Percentiles rank a stretch among this genome's conserved stretches.
Evolutionary conservation across 2,329 filamentous ascomycete genomes (phyloP).

Genomic region (Diaporthe eres): DNA sequence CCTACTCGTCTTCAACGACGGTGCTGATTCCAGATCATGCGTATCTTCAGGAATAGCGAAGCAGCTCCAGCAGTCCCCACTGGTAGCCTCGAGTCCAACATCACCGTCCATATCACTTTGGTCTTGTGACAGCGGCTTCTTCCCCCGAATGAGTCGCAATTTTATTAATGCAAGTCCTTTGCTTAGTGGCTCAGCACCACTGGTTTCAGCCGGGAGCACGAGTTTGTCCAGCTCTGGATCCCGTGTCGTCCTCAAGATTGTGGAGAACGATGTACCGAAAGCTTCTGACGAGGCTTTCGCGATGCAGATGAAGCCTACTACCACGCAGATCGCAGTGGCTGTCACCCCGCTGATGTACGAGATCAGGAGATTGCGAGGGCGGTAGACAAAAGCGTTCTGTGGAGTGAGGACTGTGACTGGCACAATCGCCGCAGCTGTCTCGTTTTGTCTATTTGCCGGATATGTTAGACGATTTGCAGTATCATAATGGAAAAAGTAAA

Average conservation of each 20-base stretch:
- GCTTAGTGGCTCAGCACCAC: not conserved
- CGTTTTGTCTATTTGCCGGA: not conserved
- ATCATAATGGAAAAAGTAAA: not conserved
- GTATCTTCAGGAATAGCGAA: not conserved
- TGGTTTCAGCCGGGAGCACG: not conserved
- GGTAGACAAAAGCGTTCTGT: not conserved
- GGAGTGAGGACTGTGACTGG: not conserved
- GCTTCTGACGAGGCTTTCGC: not conserved
- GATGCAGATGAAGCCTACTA: not conserved
- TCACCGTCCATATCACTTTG: not conserved
- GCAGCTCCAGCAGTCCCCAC: not conserved
- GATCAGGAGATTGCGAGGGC: not conserved
- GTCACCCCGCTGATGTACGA: not conserved
- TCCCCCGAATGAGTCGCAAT: not conserved
- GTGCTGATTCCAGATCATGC: not conserved
- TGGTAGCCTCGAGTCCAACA: not conserved
- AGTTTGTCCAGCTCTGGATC: constrained; percentile 13
- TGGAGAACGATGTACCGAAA: constrained; percentile 2
- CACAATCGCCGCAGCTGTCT: not conserved
- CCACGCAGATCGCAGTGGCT: not conserved
- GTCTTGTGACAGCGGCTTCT: not conserved
- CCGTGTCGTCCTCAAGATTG: not conserved
- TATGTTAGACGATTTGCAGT: not conserved
- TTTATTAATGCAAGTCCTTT: not conserved
- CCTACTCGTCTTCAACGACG: not conserved